Base-by-base conservation (phyloP, 2,329 filamentous ascomycete genomes). In the Ceratocystis colombiana region DNA sequence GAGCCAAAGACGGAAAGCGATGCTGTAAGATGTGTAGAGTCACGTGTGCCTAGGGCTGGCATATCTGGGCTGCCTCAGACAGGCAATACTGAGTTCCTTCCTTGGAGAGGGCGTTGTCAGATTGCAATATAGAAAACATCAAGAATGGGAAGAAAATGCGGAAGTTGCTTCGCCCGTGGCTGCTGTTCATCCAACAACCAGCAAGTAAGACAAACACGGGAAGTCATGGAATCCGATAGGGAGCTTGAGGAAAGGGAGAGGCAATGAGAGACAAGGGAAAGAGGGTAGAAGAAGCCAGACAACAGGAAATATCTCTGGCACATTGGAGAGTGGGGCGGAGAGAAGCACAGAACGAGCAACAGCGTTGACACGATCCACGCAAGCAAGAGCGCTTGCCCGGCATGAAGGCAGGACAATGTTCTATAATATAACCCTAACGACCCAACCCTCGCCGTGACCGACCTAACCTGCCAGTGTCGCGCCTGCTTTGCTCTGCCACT, bases 171-270 rank as follows among this genome's bases (percentile, higher is more conserved):
- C 22, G 46, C 46, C 46, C 45, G 28, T 6, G 28, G 28, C 6
- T 6, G 30, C 33, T 37, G 33, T 37, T 37, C 33, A 37, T 12
- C 33, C 33, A 37, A 17, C 53, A 28, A 28, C 22, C 53, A 30
- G 22, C 53, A n/a, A n/a, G 17, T 17, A 57, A 17, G 53, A 28
- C 22, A 57, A 50, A 50, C 53, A 57, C 53, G 53, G 53, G 25
- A 57, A 30, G 53, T 28, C 53, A 33, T 28, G 53, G 53, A 57
- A 57, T 57, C 53, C 30, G 22, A 28, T 28, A 57, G 53, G 53
- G 53, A 57, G 53, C 2, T 15, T 5, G 5, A 22, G 22, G 8
- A 17, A 57, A 57, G 17, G 12, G 53, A 57, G 30, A 5, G 53
- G 20, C 46, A 50, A 22, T 10, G 22, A n/a, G 20, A 57, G 53